These are phyloP conservation scores for Aspergillus indologenus DNA, from an alignment of 495 filamentous ascomycete genomes.

Conservation along the genomic window DNA sequence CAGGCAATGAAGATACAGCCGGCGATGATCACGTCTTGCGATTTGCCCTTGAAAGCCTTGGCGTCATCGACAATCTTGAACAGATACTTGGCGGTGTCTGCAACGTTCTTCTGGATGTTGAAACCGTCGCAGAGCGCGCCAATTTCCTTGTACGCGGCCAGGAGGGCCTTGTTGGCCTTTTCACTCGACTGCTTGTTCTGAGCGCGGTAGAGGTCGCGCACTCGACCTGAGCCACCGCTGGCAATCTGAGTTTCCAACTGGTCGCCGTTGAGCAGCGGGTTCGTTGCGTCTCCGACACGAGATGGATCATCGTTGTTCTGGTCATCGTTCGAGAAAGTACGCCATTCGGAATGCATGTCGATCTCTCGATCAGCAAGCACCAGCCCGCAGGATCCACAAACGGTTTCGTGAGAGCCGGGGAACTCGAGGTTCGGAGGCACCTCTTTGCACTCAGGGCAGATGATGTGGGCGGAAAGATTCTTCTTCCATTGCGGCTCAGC, in stretches of 20 bases:
- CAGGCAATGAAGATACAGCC: constrained; percentile 97
- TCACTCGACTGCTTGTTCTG: constrained; percentile 83
- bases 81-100: constrained; percentile 85
- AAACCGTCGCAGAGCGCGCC: constrained; percentile 81
- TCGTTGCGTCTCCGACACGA: constrained; percentile 91
- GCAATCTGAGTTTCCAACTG: constrained; percentile 91
- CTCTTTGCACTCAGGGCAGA: constrained; percentile 89
- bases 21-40: constrained; percentile 88
- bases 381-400: constrained; percentile 88
- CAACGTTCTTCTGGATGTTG: constrained; percentile 71
- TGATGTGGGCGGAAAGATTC: constrained; percentile 78
- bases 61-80: constrained; percentile 91
- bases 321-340: constrained; percentile 97
- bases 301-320: constrained; percentile 93
- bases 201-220: constrained; percentile 76
- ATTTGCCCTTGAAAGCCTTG: constrained; percentile 92
- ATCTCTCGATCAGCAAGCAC: constrained; percentile 88
- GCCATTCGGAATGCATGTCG: constrained; percentile 95
- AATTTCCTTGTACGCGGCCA: constrained; percentile 86
- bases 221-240: constrained; percentile 68
- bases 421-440: constrained; percentile 92
- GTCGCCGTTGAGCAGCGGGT: constrained; percentile 82
- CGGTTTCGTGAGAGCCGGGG: constrained; percentile 85
- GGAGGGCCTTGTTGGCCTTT: constrained; percentile 75
- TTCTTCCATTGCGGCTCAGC: constrained; percentile 54